A percentile compares a stretch with the other conserved stretches of the same genome.
These are phyloP conservation scores for Pholiota microspora DNA, from an alignment of 768 basidiomycete genomes.

Conservation along the genomic window DNA sequence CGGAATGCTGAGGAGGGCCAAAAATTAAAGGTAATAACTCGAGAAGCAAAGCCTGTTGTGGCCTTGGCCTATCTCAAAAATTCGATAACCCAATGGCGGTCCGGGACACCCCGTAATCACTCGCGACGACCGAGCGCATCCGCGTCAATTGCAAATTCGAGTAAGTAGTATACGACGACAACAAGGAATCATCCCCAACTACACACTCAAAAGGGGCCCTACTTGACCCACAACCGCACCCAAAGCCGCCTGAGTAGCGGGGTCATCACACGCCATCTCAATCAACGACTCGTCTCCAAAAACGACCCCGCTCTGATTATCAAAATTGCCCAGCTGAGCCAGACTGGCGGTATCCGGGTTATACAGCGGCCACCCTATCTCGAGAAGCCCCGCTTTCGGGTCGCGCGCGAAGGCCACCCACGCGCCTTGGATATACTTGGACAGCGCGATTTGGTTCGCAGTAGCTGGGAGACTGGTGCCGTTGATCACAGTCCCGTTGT, in stretches of 20 bases:
- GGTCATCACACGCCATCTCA: slow-evolving; percentile 16
- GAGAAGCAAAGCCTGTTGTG: neutral
- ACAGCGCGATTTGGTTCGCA: slow-evolving; percentile 24
- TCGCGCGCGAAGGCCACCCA: slow-evolving; percentile 42
- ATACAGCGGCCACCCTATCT: slow-evolving; percentile 23
- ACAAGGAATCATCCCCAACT: neutral
- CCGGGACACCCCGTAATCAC: neutral
- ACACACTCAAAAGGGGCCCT: neutral
- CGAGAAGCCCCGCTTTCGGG: slow-evolving; percentile 27
- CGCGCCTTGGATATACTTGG: slow-evolving; percentile 32
- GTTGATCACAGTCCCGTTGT: slow-evolving; percentile 17
- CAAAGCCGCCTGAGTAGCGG: neutral
- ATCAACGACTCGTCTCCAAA: slow-evolving; percentile 14
- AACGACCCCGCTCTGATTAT: slow-evolving; percentile 18
- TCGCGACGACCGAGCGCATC: too few relatives aligned
- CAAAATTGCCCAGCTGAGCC: slow-evolving; percentile 19
- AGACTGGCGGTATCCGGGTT: slow-evolving; percentile 15
- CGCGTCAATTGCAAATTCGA: neutral
- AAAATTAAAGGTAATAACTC: neutral
- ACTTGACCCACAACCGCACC: slow-evolving; percentile 1
- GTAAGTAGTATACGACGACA: too few relatives aligned
- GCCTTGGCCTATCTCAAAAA: neutral
- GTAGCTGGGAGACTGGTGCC: slow-evolving; percentile 20
- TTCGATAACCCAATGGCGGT: too few relatives aligned
- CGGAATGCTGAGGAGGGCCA: too few relatives aligned